phyloP scores from a whole-genome alignment of 2,329 filamentous ascomycete genomes.

The Nigrograna mackinnonii region DNA sequence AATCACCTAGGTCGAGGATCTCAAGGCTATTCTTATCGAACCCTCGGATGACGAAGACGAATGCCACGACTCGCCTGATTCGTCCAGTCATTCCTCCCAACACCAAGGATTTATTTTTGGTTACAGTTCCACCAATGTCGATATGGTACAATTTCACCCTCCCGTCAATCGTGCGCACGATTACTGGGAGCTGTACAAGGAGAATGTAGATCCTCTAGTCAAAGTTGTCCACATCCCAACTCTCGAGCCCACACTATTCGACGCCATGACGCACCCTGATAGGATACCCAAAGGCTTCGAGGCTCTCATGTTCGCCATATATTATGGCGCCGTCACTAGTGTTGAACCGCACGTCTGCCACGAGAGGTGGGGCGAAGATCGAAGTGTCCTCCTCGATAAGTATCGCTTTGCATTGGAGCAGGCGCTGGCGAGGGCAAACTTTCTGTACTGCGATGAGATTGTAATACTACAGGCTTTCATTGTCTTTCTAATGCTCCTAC shows the following conservation, averaged over 20 bases:
- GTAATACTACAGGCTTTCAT: constrained; percentile 66
- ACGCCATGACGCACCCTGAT: constrained; percentile 63
- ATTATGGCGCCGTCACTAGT: constrained; percentile 61
- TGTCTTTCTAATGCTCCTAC: constrained; percentile 62
- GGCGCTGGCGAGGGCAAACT: constrained; percentile 64
- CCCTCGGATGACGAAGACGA: constrained; percentile 65
- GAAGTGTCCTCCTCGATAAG: constrained; percentile 51
- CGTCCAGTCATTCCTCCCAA: constrained; percentile 44
- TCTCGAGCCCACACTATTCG: constrained; percentile 63
- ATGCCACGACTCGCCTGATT: constrained; percentile 47
- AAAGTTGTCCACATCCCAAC: constrained; percentile 74
- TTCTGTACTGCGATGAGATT: constrained; percentile 65
- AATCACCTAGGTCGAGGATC: constrained; percentile 57
- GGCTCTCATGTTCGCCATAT: constrained; percentile 64
- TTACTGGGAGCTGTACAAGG: constrained; percentile 72
- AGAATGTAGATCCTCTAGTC: constrained; percentile 74
- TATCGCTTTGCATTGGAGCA: constrained; percentile 69
- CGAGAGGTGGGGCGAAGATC: constrained; percentile 55
- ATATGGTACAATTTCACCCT: constrained; percentile 68
- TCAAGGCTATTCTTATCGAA: constrained; percentile 66
- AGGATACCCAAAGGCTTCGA: constrained; percentile 62
- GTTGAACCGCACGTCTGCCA: constrained; percentile 52
- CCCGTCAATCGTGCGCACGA: constrained; percentile 66
- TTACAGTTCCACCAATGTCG: constrained; percentile 71
- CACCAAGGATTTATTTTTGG: constrained; percentile 76